These are phyloP conservation scores for Bathelium albidoporum DNA, from an alignment of 495 filamentous ascomycete genomes.

Conservation along the genomic window DNA sequence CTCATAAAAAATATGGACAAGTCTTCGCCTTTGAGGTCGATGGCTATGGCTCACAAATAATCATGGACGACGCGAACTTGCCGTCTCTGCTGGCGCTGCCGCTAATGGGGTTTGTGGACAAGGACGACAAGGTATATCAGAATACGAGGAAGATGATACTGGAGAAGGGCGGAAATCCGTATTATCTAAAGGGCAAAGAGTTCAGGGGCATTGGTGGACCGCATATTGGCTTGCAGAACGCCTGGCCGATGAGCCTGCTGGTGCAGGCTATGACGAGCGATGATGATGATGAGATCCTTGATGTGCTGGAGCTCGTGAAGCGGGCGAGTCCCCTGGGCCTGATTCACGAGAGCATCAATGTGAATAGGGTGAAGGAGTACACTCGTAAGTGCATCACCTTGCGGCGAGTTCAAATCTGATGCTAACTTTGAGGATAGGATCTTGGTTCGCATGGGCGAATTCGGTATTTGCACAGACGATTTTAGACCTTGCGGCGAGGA, in stretches of 20 bases:
- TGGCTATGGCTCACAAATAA: constrained; percentile 77
- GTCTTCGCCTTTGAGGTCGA: constrained; percentile 98
- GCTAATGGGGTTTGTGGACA: constrained; percentile 68
- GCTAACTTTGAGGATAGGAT: constrained; percentile 41
- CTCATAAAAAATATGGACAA: constrained; percentile 67
- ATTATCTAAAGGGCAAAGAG: constrained; percentile 66
- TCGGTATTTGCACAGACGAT: constrained; percentile 93
- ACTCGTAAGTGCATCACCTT: constrained; percentile 46
- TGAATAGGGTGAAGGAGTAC: constrained; percentile 61
- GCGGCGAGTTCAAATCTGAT: constrained; percentile 4
- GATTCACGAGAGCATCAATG: constrained; percentile 87
- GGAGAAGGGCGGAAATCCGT: constrained; percentile 69
- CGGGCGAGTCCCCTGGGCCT: constrained; percentile 64
- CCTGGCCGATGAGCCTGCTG: constrained; percentile 96
- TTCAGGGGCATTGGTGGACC: constrained; percentile 87
- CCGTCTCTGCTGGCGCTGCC: constrained; percentile 83
- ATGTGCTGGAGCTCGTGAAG: constrained; percentile 61
- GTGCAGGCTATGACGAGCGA: constrained; percentile 86
- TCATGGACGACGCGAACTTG: constrained; percentile 98
- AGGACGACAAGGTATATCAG: constrained; percentile 59
- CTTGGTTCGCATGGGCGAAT: constrained; percentile 98
- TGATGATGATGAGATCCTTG: constrained; percentile 70
- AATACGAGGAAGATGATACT: constrained; percentile 93
- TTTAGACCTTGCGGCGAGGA: constrained; percentile 72
- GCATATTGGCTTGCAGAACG: constrained; percentile 71